These are phyloP conservation scores for Pistacia integerrima DNA, from an alignment of 345 rosid genomes.

Conservation along the genomic window DNA sequence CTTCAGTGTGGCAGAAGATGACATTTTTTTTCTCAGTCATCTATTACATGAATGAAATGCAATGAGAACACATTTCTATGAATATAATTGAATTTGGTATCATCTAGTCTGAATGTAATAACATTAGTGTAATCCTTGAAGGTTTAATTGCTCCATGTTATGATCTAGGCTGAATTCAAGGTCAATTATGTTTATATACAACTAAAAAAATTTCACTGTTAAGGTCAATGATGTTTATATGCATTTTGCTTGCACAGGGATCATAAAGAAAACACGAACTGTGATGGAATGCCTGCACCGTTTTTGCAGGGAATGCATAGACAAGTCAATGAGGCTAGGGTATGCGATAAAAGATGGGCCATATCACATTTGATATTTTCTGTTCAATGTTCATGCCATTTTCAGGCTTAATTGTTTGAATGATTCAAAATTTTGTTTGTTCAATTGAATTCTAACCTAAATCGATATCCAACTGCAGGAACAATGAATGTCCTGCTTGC, in stretches of 20 bases:
- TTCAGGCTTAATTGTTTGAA: slow-evolving; percentile 15
- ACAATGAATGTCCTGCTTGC: slow-evolving; percentile 97
- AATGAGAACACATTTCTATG: not conserved
- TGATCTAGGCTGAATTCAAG: not conserved
- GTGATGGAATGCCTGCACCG: slow-evolving; percentile 97
- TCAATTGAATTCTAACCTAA: slow-evolving; percentile 2
- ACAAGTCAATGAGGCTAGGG: slow-evolving; percentile 98
- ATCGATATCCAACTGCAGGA: slow-evolving; percentile 54
- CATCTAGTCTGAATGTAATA: not conserved
- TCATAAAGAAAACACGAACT: slow-evolving; percentile 92
- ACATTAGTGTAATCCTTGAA: not conserved
- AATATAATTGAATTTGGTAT: not conserved
- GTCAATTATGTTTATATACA: slow-evolving; percentile 7
- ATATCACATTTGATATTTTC: not conserved
- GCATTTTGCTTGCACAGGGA: slow-evolving; percentile 50
- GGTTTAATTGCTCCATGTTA: not conserved
- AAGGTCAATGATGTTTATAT: slow-evolving; percentile 2
- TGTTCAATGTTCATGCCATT: not conserved
- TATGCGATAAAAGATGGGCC: slow-evolving; percentile 32
- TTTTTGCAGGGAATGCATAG: slow-evolving; percentile 94
- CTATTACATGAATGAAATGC: not conserved
- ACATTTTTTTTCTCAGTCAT: too few species aligned
- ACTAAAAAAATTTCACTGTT: not conserved
- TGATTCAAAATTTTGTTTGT: slow-evolving; percentile 4
- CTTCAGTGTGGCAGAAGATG: too few species aligned